Evolutionary conservation across 495 filamentous ascomycete genomes (phyloP).

Genomic region (Neurospora terricola): DNA sequence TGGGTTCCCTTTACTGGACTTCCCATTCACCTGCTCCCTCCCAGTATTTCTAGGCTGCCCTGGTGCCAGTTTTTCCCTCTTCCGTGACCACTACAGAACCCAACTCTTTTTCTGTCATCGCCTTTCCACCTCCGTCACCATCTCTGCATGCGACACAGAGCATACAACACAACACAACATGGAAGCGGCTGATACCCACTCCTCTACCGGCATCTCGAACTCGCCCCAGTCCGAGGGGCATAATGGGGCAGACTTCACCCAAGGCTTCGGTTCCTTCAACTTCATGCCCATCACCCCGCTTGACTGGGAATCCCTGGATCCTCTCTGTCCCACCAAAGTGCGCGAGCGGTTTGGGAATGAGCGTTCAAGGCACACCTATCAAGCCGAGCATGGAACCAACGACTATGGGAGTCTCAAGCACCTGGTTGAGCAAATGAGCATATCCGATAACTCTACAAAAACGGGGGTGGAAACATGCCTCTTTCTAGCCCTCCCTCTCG

Average conservation of each 20-base stretch:
- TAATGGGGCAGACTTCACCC: not conserved
- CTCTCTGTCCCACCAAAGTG: not conserved
- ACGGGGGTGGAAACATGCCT: not conserved
- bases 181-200: not conserved
- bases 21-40: not conserved
- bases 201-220: not conserved
- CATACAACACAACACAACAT: not conserved
- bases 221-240: not conserved
- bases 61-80: not conserved
- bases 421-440: not conserved
- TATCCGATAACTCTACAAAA: not conserved
- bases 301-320: not conserved
- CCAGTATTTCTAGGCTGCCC: not conserved
- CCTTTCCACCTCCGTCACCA: not conserved
- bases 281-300: not conserved
- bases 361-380: not conserved
- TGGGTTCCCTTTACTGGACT: not conserved
- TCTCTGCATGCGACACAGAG: not conserved
- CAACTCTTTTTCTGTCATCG: not conserved
- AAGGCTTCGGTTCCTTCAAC: constrained; percentile 8
- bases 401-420: not conserved
- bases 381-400: not conserved
- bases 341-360: not conserved
- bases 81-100: not conserved
- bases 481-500: constrained; percentile 1